phyloP scores from a whole-genome alignment of 1,284 basidiomycete genomes.

The Trichosporon asahii region DNA sequence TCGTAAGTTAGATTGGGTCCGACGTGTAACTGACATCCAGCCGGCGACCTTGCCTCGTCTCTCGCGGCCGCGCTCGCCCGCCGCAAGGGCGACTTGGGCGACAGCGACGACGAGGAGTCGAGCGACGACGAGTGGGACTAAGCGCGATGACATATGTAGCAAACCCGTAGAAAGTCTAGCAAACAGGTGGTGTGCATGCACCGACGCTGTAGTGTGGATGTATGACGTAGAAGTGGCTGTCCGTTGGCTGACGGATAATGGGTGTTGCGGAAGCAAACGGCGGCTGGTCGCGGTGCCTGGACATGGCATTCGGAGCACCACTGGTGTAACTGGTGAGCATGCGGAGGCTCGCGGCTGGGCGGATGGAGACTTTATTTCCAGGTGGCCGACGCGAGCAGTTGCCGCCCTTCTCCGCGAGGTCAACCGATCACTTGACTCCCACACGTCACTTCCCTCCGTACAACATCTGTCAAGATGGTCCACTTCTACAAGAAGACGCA shows the following conservation, averaged over 20 bases:
- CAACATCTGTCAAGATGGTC: conserved; percentile 24
- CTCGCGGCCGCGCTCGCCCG: conserved; percentile 66
- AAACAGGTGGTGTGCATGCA: background rate
- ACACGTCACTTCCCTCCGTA: background rate
- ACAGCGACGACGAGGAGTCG: conserved; percentile 84
- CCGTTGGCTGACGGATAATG: background rate
- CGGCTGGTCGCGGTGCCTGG: background rate
- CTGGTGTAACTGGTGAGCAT: background rate
- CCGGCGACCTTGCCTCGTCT: conserved; percentile 63
- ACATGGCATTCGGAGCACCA: background rate
- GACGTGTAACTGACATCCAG: conserved; percentile 7
- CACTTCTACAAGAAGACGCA: conserved; percentile 37
- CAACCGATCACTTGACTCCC: background rate
- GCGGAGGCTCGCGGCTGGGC: background rate
- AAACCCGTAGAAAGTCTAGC: background rate
- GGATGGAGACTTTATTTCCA: conserved; percentile 7
- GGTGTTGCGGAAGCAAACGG: conserved; percentile 1
- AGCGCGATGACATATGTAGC: background rate
- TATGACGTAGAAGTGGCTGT: conserved; percentile 4
- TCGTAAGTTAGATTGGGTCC: conserved; percentile 20
- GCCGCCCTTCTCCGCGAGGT: background rate
- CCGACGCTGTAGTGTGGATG: background rate
- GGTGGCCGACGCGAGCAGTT: background rate
- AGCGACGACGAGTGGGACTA: conserved; percentile 83
- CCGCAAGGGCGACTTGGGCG: conserved; percentile 84